Evolutionary conservation across 2,329 filamentous ascomycete species (phyloP).

Genomic region (Botrytis tulipae): DNA sequence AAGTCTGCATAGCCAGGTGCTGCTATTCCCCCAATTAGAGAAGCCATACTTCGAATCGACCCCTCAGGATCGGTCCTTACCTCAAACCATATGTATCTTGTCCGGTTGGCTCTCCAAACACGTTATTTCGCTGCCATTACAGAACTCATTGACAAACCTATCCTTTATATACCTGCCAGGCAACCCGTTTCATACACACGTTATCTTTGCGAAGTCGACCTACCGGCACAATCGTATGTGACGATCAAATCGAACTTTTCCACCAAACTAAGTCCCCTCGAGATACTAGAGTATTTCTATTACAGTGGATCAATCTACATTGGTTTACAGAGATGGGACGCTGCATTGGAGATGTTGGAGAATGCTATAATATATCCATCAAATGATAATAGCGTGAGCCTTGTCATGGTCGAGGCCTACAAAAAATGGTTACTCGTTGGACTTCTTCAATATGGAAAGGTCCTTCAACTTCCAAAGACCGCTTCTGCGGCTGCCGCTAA

Average conservation of each 20-base stretch:
- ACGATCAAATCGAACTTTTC: conserved; percentile 58
- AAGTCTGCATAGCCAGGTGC: conserved; percentile 28
- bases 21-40: conserved; percentile 33
- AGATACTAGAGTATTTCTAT: conserved; percentile 67
- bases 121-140: conserved; percentile 54
- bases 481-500: conserved; percentile 54
- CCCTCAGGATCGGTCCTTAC: conserved; percentile 66
- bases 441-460: conserved; percentile 66
- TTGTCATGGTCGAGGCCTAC: conserved; percentile 83
- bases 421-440: conserved; percentile 85
- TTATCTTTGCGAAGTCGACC: conserved; percentile 46
- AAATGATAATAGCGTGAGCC: conserved; percentile 61
- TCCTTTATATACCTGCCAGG: conserved; percentile 62
- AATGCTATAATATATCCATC: conserved; percentile 66
- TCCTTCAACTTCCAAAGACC: conserved; percentile 54
- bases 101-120: conserved; percentile 55
- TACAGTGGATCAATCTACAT: conserved; percentile 65
- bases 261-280: conserved; percentile 48
- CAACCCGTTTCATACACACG: conserved; percentile 37
- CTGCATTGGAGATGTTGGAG: conserved; percentile 61
- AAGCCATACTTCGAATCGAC: conserved; percentile 64
- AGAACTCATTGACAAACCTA: conserved; percentile 61
- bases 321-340: conserved; percentile 58
- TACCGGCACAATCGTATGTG: conserved; percentile 57
- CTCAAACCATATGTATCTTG: conserved; percentile 57